Evolutionary conservation across 2,329 filamentous ascomycete genomes (phyloP).

Genomic region (Microdochium nivale): DNA sequence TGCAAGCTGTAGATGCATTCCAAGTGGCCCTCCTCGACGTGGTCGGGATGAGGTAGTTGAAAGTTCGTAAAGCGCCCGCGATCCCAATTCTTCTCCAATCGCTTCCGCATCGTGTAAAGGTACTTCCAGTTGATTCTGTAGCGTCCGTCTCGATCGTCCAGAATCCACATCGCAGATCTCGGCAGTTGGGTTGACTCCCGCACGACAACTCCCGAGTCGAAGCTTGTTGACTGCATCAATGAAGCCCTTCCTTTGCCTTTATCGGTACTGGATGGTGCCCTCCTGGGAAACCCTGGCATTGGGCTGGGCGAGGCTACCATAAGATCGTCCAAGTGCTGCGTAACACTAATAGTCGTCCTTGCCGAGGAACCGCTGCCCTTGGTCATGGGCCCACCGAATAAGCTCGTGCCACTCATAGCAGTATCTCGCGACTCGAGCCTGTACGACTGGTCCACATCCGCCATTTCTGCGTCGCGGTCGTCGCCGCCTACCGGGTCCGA

Average conservation of each 20-base stretch:
- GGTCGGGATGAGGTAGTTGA: slow-evolving; percentile 76
- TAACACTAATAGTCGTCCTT: slow-evolving; percentile 15
- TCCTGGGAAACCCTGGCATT: slow-evolving; percentile 18
- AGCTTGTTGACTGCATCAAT: slow-evolving; percentile 5
- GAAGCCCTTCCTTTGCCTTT: slow-evolving; percentile 28
- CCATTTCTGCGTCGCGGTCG: slow-evolving; percentile 42
- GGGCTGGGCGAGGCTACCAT: slow-evolving; percentile 25
- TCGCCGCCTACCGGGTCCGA: slow-evolving; percentile 26
- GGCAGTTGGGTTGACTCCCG: slow-evolving; percentile 24
- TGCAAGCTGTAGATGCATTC: slow-evolving; percentile 96
- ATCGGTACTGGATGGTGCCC: slow-evolving; percentile 6
- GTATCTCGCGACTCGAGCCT: slow-evolving; percentile 14
- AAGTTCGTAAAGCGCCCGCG: slow-evolving; percentile 76
- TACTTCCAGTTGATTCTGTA: slow-evolving; percentile 85
- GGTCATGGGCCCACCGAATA: slow-evolving; percentile 15
- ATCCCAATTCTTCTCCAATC: slow-evolving; percentile 87
- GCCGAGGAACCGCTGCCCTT: slow-evolving; percentile 16
- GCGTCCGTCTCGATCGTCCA: slow-evolving; percentile 35
- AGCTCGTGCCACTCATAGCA: slow-evolving; percentile 12
- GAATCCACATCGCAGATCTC: slow-evolving; percentile 41
- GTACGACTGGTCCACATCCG: slow-evolving; percentile 24
- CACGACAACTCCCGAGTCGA: slow-evolving; percentile 6
- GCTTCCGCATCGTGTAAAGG: slow-evolving; percentile 78
- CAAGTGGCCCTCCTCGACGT: slow-evolving; percentile 73
- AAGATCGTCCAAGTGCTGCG: slow-evolving; percentile 19